These are phyloP conservation scores for Gaertneriomyces semiglobifer DNA, from an alignment of 192 early-diverging fungal species.

Conservation along the genomic window DNA sequence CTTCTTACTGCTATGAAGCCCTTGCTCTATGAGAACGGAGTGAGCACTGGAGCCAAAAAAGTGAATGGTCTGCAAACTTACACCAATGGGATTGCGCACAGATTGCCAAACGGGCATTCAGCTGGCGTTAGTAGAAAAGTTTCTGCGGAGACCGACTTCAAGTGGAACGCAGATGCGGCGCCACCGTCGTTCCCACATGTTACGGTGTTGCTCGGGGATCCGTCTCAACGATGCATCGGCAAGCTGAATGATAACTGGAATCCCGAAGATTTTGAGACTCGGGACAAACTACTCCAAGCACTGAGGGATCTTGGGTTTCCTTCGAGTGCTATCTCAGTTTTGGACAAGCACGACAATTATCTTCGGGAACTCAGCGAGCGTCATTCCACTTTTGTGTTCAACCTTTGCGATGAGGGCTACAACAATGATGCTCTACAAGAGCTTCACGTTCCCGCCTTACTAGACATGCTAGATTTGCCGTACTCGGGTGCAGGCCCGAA, in stretches of 20 bases:
- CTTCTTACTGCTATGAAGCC: conserved; percentile 42
- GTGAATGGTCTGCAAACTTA: conserved; percentile 2
- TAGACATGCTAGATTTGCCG: conserved; percentile 47
- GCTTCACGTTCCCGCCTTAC: conserved; percentile 52
- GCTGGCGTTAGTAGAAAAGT: neutral
- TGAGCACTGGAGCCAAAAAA: neutral
- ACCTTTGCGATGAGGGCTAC: conserved; percentile 59
- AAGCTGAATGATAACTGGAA: conserved; percentile 62
- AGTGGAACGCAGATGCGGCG: neutral
- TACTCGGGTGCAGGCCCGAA: conserved; percentile 57
- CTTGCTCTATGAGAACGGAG: conserved; percentile 6
- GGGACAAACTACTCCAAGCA: conserved; percentile 37
- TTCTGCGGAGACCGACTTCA: too few relatives aligned
- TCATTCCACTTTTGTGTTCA: conserved; percentile 43
- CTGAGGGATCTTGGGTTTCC: conserved; percentile 39
- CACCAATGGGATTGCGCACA: neutral
- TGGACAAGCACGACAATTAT: conserved; percentile 34
- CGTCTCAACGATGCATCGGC: conserved; percentile 44
- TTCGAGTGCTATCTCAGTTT: conserved; percentile 28
- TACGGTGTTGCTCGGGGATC: conserved; percentile 50
- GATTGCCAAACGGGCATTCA: neutral
- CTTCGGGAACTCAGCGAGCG: conserved; percentile 19
- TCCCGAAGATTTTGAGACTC: conserved; percentile 49
- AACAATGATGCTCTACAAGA: conserved; percentile 55
- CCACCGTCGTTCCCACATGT: conserved; percentile 24